Percentiles rank a stretch among this genome's conserved stretches.
Evolutionary conservation across 306 rosid species (phyloP).

Genomic region (Pachyrhizus erosus): DNA sequence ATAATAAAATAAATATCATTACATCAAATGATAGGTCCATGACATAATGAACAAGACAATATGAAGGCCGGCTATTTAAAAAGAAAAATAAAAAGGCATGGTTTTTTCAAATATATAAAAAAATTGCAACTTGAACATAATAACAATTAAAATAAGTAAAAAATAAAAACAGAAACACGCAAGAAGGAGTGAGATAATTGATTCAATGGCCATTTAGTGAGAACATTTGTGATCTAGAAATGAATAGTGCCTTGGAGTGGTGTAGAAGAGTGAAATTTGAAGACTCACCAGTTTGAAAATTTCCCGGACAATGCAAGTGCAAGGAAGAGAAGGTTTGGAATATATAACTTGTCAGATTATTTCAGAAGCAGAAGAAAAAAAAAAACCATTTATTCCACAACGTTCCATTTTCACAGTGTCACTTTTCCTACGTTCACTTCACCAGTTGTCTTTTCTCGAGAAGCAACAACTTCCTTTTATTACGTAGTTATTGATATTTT

Average conservation of each 20-base stretch:
- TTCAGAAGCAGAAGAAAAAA: no score
- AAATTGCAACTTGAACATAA: background rate
- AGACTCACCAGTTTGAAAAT: background rate
- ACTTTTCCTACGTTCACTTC: no score
- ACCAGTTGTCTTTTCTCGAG: no score
- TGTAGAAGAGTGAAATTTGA: background rate
- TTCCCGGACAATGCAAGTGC: background rate
- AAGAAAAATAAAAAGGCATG: background rate
- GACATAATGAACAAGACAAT: background rate
- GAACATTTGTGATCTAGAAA: background rate
- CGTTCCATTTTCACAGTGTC: no score
- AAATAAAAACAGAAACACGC: background rate
- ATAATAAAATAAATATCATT: background rate
- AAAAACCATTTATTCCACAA: no score
- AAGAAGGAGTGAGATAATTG: background rate
- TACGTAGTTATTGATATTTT: no score
- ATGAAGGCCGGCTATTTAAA: slow-evolving; percentile 6
- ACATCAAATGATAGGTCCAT: background rate
- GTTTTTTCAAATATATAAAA: background rate
- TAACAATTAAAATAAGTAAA: background rate
- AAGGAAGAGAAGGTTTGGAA: background rate
- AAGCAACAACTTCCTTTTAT: no score
- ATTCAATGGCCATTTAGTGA: background rate
- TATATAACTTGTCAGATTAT: no score
- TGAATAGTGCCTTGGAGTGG: background rate